A percentile compares a stretch with the other conserved stretches of the same genome.
phyloP scores from a whole-genome alignment of 2,329 filamentous ascomycete species.

The Fusarium bulbicola region DNA sequence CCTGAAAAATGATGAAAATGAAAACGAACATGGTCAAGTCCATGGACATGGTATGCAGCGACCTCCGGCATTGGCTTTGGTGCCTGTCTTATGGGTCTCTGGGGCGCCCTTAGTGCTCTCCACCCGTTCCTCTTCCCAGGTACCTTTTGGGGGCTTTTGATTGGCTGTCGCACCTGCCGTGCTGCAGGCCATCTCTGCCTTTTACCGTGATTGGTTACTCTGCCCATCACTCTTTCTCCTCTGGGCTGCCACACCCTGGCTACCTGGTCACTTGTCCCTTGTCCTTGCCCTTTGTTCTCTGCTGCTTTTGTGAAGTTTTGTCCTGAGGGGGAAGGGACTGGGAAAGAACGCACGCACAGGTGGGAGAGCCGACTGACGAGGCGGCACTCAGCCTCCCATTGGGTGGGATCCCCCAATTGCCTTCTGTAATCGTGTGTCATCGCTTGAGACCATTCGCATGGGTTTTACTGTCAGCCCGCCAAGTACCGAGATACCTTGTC shows the following conservation, averaged over 20 bases:
- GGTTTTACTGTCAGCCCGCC: conserved; percentile 20
- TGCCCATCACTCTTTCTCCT: background rate
- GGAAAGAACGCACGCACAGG: background rate
- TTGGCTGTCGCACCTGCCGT: conserved; percentile 23
- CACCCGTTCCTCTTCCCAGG: conserved; percentile 30
- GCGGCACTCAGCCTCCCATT: conserved; percentile 29
- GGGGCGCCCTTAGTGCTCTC: conserved; percentile 17
- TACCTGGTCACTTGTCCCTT: background rate
- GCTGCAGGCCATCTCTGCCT: conserved; percentile 32
- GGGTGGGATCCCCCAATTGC: conserved; percentile 30
- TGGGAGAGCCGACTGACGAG: conserved; percentile 28
- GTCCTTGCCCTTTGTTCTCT: background rate
- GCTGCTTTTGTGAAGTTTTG: background rate
- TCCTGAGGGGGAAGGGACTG: background rate
- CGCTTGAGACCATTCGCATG: background rate
- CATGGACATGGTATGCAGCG: conserved; percentile 32
- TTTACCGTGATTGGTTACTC: conserved; percentile 19
- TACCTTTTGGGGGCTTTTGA: conserved; percentile 9
- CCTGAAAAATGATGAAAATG: conserved; percentile 10
- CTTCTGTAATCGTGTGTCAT: conserved; percentile 36
- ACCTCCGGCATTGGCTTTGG: conserved; percentile 37
- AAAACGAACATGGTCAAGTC: conserved; percentile 17
- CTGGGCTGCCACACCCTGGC: background rate
- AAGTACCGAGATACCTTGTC: conserved; percentile 29
- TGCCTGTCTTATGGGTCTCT: conserved; percentile 32